Conservation (phyloP, 1,284 basidiomycete genomes). For the Malassezia furfur region DNA sequence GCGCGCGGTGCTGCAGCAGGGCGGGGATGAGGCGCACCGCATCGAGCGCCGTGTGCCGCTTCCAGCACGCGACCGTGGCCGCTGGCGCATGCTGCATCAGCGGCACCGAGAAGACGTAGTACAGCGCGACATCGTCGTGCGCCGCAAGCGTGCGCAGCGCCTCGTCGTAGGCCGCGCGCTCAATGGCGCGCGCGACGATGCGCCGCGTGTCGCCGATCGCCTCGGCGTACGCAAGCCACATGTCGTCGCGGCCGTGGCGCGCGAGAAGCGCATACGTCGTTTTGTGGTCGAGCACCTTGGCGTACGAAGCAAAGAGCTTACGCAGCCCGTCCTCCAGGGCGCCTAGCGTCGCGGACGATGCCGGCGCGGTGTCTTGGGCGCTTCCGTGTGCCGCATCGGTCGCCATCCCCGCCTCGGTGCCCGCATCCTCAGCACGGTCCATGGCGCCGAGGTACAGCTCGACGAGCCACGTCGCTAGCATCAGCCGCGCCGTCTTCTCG, state of each 20-base stretch:
- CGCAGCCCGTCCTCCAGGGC: slow-evolving; percentile 48
- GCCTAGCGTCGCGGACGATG: slow-evolving; percentile 44
- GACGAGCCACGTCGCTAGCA: slow-evolving; percentile 95
- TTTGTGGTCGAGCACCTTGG: slow-evolving; percentile 71
- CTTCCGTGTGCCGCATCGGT: no score
- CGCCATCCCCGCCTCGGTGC: no score
- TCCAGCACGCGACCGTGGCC: slow-evolving; percentile 83
- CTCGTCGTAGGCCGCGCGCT: slow-evolving; percentile 81
- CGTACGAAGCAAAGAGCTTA: slow-evolving; percentile 11
- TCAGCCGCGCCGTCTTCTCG: slow-evolving; percentile 72
- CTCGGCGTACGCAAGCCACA: slow-evolving; percentile 81
- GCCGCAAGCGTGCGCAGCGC: slow-evolving; percentile 74
- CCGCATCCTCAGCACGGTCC: slow-evolving; percentile 77
- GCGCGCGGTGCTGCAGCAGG: slow-evolving; percentile 63
- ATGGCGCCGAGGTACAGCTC: slow-evolving; percentile 95
- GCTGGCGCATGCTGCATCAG: slow-evolving; percentile 77
- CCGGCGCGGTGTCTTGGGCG: slow-evolving; percentile 40
- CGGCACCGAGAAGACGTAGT: slow-evolving; percentile 82
- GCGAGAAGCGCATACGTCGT: slow-evolving; percentile 87
- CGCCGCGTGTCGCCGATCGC: slow-evolving; percentile 70
- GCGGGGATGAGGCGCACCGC: slow-evolving; percentile 80
- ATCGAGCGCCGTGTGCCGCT: slow-evolving; percentile 68
- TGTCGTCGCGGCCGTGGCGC: slow-evolving; percentile 81
- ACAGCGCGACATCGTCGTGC: slow-evolving; percentile 69
- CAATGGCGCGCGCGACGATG: slow-evolving; percentile 84